Percentiles rank a stretch among this genome's conserved stretches.
Conservation (phyloP, 75 land plant species). For the Sequoiadendron giganteum region DNA sequence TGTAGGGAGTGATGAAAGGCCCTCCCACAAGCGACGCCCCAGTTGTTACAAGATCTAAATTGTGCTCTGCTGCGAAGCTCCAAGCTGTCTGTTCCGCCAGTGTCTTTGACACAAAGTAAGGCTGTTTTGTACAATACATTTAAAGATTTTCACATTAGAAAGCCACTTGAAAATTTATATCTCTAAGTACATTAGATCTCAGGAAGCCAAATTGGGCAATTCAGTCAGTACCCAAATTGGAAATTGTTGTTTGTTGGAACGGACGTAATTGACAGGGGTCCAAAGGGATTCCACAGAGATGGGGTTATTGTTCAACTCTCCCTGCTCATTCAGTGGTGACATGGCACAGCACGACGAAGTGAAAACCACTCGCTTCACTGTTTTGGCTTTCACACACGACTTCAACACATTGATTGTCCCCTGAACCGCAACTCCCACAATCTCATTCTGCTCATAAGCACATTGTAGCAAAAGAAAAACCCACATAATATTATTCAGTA, state of each 20-base stretch:
- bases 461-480: not conserved
- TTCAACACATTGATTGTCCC: constrained; percentile 35
- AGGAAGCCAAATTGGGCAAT: not conserved
- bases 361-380: constrained; percentile 24
- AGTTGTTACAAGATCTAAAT: constrained; percentile 33
- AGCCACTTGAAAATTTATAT: not conserved
- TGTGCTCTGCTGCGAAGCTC: constrained; percentile 23
- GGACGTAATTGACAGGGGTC: constrained; percentile 6
- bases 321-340: not conserved
- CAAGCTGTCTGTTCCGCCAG: constrained; percentile 33
- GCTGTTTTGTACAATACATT: not conserved
- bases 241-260: not conserved
- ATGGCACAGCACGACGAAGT: constrained; percentile 38
- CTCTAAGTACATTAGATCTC: not conserved
- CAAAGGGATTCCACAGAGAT: not conserved
- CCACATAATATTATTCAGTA: not conserved
- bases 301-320: not conserved
- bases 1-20: constrained; percentile 21
- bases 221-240: constrained; percentile 3
- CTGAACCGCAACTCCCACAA: constrained; percentile 22
- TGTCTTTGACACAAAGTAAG: constrained; percentile 35
- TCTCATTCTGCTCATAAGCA: not conserved
- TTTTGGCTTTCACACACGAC: constrained; percentile 30
- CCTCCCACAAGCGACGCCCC: constrained; percentile 31
- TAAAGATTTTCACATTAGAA: no score